Base-by-base conservation (phyloP, 306 rosid species). In the Quercus aquifolioides region DNA sequence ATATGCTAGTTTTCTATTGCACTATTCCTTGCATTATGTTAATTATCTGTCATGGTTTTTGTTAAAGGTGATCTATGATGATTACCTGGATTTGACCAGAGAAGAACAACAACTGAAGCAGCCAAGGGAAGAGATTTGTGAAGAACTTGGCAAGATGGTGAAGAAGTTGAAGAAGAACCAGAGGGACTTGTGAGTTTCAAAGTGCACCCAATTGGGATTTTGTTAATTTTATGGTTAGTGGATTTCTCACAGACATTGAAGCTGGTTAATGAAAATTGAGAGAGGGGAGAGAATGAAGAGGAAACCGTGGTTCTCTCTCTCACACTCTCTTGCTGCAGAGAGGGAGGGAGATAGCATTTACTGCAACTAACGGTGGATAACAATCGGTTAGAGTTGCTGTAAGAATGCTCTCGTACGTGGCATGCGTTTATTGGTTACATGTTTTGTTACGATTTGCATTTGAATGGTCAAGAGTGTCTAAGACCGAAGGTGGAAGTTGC, bases 71-170 rank as follows among this genome's bases (percentile, higher is more conserved):
- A 26, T 26, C 3, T 26, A 26, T 26, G 30, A 26, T 2, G 38
- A n/a, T 46, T 58, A 92, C 97, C 97, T 73, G 97, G 95, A 69
- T 38, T 76, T 71, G 97, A 87, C 82, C 88, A 92, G 73, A 94
- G 83, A 80, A 94, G 93, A 84, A 92, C 58, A 73, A 94, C 86
- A 49, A 87, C 59, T 51, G 98, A 89, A 75, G 94, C 92, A 82
- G 91, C 98, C 33, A 92, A 74, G 68, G 99, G 90, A 70, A 91
- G 63, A 31, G 95, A 87, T 75, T 87, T 86, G 18, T 70, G 89
- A 83, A 89, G 83, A 87, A 82, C 19, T 33, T 64, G 82, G 73
- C 33, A 62, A n/a, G 79, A 58, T 71, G 57, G 68, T 28, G 56
- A 74, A 80, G 89, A 79, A 74, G 71, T 52, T 5, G 78, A 62